These are phyloP conservation scores for Phytophthora capsici DNA, from an alignment of 352 stramenopile genomes.

Conservation along the genomic window DNA sequence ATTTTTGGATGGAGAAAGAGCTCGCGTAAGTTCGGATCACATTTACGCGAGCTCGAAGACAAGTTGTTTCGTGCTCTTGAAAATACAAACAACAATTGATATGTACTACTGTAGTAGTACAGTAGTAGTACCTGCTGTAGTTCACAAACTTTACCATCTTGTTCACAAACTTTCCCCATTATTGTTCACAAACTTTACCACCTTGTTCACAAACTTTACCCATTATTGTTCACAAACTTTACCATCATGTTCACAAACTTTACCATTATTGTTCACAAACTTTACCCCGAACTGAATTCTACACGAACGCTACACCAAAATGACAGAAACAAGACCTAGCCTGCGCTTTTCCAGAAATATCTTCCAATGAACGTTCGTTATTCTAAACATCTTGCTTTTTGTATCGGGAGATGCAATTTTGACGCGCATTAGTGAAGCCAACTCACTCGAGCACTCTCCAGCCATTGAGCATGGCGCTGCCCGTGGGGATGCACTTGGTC, in stretches of 20 bases:
- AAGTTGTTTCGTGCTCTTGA: no score
- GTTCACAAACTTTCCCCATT: background rate
- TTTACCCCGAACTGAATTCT: conserved; percentile 1
- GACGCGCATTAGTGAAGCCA: conserved; percentile 14
- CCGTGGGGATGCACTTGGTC: conserved; percentile 47
- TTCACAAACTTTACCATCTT: background rate
- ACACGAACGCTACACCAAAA: background rate
- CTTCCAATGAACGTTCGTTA: conserved; percentile 1
- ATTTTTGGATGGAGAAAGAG: conserved; percentile 16
- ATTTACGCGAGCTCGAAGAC: no score
- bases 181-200: background rate
- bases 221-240: background rate
- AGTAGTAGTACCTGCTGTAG: no score
- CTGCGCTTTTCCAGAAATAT: conserved; percentile 1
- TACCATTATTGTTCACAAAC: background rate
- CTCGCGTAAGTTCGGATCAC: no score
- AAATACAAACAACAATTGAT: no score
- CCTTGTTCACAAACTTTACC: background rate
- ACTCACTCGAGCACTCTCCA: conserved; percentile 16
- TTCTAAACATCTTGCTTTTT: conserved; percentile 13
- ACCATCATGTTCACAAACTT: background rate
- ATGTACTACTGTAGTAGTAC: no score
- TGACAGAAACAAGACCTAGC: conserved; percentile 1
- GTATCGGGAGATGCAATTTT: conserved; percentile 14
- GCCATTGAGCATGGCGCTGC: conserved; percentile 27